Conservation (phyloP, 177 flowering plant species). For the Vitis hybrid region DNA sequence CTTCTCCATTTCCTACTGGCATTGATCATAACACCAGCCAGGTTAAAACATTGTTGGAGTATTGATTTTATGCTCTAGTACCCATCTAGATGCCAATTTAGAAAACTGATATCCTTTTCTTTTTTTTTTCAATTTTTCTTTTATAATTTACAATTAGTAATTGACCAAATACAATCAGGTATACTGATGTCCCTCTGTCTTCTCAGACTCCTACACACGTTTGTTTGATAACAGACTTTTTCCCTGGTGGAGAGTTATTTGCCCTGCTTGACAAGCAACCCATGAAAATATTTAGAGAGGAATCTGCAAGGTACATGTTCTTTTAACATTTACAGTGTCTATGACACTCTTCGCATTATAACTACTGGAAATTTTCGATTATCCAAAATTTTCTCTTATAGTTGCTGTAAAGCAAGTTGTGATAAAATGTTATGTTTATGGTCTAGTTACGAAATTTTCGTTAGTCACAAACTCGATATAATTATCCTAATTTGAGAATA, state of each 20-base stretch:
- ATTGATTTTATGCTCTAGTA: neutral
- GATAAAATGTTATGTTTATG: too few species aligned
- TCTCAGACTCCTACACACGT: conserved; percentile 91
- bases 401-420: too few species aligned
- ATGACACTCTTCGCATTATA: neutral
- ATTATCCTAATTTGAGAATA: neutral
- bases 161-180: neutral
- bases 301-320: conserved; percentile 75
- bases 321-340: neutral
- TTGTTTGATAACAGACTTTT: conserved; percentile 97
- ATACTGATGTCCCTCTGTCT: conserved; percentile 7
- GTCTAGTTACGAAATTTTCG: neutral
- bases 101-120: too few species aligned
- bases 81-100: too few species aligned
- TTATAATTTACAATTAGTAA: neutral
- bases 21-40: neutral
- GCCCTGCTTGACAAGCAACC: conserved; percentile 95
- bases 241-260: conserved; percentile 92
- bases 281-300: conserved; percentile 83
- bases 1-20: neutral
- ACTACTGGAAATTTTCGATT: neutral
- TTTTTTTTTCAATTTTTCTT: neutral
- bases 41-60: neutral
- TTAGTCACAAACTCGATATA: neutral
- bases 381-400: too few species aligned